Base-by-base conservation (phyloP, 225 moss, liverwort and hornwort genomes). In the Polytrichum commune region DNA sequence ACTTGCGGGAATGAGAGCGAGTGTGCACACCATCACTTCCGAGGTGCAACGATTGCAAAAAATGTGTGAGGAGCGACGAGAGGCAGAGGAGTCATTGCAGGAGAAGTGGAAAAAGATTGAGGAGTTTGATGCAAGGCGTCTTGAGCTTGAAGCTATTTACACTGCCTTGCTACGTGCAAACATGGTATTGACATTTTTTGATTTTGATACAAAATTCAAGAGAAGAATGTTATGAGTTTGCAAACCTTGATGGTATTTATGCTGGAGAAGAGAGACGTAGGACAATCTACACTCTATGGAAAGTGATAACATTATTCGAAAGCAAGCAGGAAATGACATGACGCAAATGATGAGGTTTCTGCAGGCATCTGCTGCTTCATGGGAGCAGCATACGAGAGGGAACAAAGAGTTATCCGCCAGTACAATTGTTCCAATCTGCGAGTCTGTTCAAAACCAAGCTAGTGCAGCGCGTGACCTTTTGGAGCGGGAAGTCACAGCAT, bases 71-170 rank as follows among this genome's bases (percentile, higher is more conserved):
- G 98, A 98, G 82, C 85, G 98, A 71, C 87, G 80, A 72, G 95
- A 95, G 55, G 98, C 98, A 18, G 94, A 95, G 76, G 93, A 95
- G 70, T 91, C 91, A 61, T 76, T 98, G 63, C 90, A 93, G 71
- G 86, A 89, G 72, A 98, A 95, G 73, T 98, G 98, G 98, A 93
- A 88, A 72, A 95, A 91, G 75, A 98, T 98, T 54, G 98, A 98
- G 77, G 98, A 98, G 72, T 98, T 98, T 62, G 90, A 93, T 75
- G 90, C 93, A 54, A 87, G 98, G 58, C 92, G 98, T 24, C 78
- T 90, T 33, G 98, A 98, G 76, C 84, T 98, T 63, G 98, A 98
- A 72, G 85, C 86, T 24, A 81, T 93, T 32, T 98, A 95, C 69
- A 87, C 91, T 56, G 88, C 93, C 35, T 85, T 98, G 68, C 72